phyloP scores from a whole-genome alignment of 306 rosid genomes.

The Cercis canadensis region DNA sequence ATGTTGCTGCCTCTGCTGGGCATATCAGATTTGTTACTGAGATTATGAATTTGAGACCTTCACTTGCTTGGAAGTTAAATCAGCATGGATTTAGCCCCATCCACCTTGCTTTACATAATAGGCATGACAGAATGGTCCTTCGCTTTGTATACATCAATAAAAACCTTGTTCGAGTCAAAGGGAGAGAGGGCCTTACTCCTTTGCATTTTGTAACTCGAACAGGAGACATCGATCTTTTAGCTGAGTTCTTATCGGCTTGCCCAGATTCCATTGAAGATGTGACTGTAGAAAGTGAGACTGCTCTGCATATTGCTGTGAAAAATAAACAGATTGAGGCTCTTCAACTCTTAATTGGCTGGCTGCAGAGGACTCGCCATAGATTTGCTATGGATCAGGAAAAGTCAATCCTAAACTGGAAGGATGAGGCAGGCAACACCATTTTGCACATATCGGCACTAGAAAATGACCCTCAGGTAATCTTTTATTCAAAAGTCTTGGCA shows the following conservation, averaged over 20 bases:
- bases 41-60: conserved; percentile 19
- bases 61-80: not conserved
- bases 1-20: conserved; percentile 2
- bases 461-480: not conserved
- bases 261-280: not conserved
- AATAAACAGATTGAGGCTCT: not conserved
- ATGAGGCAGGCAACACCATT: not conserved
- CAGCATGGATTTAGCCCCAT: conserved; percentile 11
- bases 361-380: not conserved
- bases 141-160: not conserved
- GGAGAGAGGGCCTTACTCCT: conserved; percentile 23
- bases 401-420: not conserved
- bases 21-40: not conserved
- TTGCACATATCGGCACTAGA: not conserved
- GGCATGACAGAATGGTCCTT: not conserved
- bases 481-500: too few species aligned
- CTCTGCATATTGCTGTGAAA: not conserved
- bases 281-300: not conserved
- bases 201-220: conserved; percentile 12
- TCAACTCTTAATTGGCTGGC: not conserved
- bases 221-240: not conserved
- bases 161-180: not conserved
- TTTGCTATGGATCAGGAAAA: not conserved
- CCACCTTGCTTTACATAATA: not conserved
- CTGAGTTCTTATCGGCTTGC: not conserved